These are phyloP conservation scores for Penicillium olsonii DNA, from an alignment of 2,329 filamentous ascomycete genomes.

Conservation along the genomic window DNA sequence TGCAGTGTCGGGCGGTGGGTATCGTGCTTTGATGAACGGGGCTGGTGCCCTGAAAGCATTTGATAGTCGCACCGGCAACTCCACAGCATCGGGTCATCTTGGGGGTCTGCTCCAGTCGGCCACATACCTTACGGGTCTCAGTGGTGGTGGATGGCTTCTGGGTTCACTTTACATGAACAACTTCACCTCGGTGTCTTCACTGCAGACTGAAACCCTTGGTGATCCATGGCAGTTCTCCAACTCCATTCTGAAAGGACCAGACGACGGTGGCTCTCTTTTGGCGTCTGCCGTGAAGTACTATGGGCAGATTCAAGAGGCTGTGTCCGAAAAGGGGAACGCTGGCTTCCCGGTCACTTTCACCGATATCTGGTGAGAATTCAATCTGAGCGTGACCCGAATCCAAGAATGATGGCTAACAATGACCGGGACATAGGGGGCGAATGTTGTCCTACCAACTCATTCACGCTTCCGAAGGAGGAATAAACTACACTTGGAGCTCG, in stretches of 20 bases:
- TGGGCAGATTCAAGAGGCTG: constrained; percentile 57
- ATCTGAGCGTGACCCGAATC: neutral
- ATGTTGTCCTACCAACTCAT: constrained; percentile 80
- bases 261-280: constrained; percentile 44
- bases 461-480: constrained; percentile 71
- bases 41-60: constrained; percentile 77
- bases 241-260: constrained; percentile 61
- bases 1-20: constrained; percentile 71
- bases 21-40: constrained; percentile 77
- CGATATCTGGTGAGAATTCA: constrained; percentile 67
- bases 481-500: constrained; percentile 77
- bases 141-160: constrained; percentile 80
- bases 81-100: constrained; percentile 44
- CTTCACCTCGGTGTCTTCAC: constrained; percentile 65
- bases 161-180: constrained; percentile 77
- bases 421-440: constrained; percentile 55
- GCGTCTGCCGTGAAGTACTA: constrained; percentile 62
- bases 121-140: constrained; percentile 78
- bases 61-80: constrained; percentile 67
- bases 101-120: constrained; percentile 74
- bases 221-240: constrained; percentile 65
- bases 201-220: constrained; percentile 50
- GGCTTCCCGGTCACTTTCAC: constrained; percentile 72
- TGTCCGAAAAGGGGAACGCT: constrained; percentile 62
- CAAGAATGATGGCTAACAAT: neutral